phyloP scores from a whole-genome alignment of 148 eudicot species.

The Gaultheria prostrata region DNA sequence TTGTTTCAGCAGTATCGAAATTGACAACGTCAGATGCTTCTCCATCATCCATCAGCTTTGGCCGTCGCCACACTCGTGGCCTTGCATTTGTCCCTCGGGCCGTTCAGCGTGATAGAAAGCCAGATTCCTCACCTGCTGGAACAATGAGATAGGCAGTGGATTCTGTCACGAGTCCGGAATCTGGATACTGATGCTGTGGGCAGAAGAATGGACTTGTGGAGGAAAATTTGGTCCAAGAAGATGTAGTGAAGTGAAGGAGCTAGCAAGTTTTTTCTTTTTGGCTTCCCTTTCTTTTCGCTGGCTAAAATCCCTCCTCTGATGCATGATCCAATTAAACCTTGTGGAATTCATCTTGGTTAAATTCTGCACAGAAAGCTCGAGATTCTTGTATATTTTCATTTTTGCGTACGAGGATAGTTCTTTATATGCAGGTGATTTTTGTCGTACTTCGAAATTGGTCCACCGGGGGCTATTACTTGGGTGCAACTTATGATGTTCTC shows the following conservation, averaged over 20 bases:
- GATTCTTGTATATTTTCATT: not conserved
- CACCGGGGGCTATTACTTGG: not conserved
- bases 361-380: not conserved
- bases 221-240: too few relatives aligned
- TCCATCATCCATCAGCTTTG: conserved; percentile 85
- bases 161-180: not conserved
- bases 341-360: not conserved
- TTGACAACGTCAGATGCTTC: conserved; percentile 59
- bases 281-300: not conserved
- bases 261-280: not conserved
- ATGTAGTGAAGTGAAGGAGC: not conserved
- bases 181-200: not conserved
- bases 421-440: not conserved
- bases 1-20: conserved; percentile 75
- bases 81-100: conserved; percentile 78
- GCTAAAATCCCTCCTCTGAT: not conserved
- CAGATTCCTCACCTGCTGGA: conserved; percentile 24
- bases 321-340: not conserved
- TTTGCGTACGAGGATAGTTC: not conserved
- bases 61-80: conserved; percentile 70
- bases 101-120: conserved; percentile 49
- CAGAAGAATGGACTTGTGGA: not conserved
- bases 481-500: not conserved
- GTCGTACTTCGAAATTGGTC: not conserved
- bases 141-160: conserved; percentile 17